These are phyloP conservation scores for Sordariomycetes sp. DNA, from an alignment of 2,329 filamentous ascomycete species.

Conservation along the genomic window DNA sequence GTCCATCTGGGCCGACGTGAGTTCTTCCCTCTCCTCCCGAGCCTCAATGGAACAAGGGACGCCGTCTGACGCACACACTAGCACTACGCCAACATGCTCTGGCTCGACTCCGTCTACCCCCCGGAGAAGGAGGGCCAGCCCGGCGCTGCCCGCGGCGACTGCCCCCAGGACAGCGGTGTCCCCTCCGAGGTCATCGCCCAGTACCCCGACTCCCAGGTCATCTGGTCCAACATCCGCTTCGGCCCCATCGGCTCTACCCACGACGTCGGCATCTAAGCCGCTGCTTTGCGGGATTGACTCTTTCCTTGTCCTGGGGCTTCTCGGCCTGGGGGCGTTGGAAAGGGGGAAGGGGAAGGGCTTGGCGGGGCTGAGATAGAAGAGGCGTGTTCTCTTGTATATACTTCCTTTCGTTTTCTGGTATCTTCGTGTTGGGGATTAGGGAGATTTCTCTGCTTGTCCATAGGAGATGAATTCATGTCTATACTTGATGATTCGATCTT, in stretches of 20 bases:
- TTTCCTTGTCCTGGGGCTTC: neutral
- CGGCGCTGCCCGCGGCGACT: slow-evolving; percentile 12
- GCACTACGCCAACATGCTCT: slow-evolving; percentile 56
- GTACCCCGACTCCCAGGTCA: slow-evolving; percentile 20
- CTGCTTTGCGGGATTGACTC: neutral
- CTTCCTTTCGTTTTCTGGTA: neutral
- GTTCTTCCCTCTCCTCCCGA: slow-evolving; percentile 5
- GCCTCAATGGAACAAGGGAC: neutral
- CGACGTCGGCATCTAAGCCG: neutral
- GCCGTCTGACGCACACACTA: neutral
- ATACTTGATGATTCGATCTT: neutral
- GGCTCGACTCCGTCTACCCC: slow-evolving; percentile 59
- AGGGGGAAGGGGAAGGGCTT: neutral
- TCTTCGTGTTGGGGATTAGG: neutral
- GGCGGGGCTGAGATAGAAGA: neutral
- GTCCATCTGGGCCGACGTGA: slow-evolving; percentile 35
- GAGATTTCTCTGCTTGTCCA: neutral
- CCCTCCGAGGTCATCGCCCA: slow-evolving; percentile 11
- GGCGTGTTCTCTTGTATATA: neutral
- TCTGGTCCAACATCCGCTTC: slow-evolving; percentile 35
- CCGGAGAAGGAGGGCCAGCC: slow-evolving; percentile 12
- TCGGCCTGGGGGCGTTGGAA: neutral
- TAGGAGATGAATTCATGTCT: neutral
- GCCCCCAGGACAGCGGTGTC: slow-evolving; percentile 12
- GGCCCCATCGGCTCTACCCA: slow-evolving; percentile 32